These are phyloP conservation scores for Prunus armeniaca DNA, from an alignment of 306 rosid species.

Conservation along the genomic window DNA sequence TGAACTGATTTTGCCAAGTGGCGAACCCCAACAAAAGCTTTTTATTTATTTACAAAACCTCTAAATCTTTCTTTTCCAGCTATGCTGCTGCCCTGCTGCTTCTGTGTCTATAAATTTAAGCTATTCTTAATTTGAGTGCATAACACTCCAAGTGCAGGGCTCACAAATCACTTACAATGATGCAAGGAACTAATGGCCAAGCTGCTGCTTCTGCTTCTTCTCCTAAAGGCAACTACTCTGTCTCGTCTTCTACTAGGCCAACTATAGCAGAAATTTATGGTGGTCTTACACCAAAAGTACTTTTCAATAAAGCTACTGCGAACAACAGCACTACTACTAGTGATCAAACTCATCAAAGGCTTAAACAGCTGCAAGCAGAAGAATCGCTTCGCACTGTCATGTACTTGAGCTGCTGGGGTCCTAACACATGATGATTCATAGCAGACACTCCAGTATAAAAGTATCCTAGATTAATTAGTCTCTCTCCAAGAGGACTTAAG, in stretches of 20 bases:
- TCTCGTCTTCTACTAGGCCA: neutral
- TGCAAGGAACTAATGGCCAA: conserved; percentile 6
- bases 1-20: too few species aligned
- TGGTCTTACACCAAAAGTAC: neutral
- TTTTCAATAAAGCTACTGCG: neutral
- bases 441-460: too few species aligned
- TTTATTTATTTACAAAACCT: too few species aligned
- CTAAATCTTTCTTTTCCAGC: neutral
- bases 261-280: neutral
- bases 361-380: conserved; percentile 41
- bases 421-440: conserved; percentile 18
- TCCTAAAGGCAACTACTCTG: neutral
- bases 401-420: conserved; percentile 88
- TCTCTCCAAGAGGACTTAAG: too few species aligned
- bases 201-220: neutral
- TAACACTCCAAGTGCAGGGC: neutral
- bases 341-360: neutral
- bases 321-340: neutral
- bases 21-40: too few species aligned
- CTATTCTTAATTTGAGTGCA: neutral
- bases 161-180: neutral
- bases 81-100: neutral
- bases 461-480: too few species aligned
- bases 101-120: neutral
- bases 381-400: conserved; percentile 74